phyloP scores from a whole-genome alignment of 2,329 filamentous ascomycete genomes.

The Colletotrichum tropicicola region DNA sequence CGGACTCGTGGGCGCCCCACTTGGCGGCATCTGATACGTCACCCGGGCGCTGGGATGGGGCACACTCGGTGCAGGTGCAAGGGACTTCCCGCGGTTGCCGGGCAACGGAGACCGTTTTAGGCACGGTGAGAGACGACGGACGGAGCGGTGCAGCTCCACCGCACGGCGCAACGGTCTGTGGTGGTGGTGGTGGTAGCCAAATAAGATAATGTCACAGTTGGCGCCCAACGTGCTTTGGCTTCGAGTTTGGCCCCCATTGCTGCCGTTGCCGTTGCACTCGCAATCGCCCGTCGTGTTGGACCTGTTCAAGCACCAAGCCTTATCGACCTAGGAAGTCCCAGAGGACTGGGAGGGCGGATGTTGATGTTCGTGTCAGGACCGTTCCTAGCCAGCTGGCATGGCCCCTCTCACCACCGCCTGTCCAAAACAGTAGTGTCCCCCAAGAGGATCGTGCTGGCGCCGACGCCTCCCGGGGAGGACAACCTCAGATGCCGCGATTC shows the following conservation, averaged over 20 bases:
- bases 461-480: slow-evolving; percentile 3
- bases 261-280: not conserved
- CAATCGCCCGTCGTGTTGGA: not conserved
- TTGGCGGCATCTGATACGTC: slow-evolving; percentile 27
- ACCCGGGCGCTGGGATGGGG: slow-evolving; percentile 11
- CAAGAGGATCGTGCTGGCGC: slow-evolving; percentile 1
- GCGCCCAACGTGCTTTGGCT: not conserved
- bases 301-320: not conserved
- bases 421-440: not conserved
- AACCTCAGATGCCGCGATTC: slow-evolving; percentile 36
- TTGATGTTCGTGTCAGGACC: not conserved
- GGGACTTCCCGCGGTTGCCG: slow-evolving; percentile 31
- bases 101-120: slow-evolving; percentile 26
- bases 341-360: not conserved
- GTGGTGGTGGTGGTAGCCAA: not conserved
- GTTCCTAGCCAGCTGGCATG: not conserved
- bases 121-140: not conserved
- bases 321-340: not conserved
- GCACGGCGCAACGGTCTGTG: not conserved
- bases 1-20: not conserved
- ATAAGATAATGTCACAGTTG: slow-evolving; percentile 3
- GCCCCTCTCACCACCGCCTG: not conserved
- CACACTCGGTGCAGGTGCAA: slow-evolving; percentile 9
- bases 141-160: not conserved
- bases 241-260: not conserved